Base-by-base conservation (phyloP, 2,329 filamentous ascomycete genomes). In the Cladorrhinum sp. region DNA sequence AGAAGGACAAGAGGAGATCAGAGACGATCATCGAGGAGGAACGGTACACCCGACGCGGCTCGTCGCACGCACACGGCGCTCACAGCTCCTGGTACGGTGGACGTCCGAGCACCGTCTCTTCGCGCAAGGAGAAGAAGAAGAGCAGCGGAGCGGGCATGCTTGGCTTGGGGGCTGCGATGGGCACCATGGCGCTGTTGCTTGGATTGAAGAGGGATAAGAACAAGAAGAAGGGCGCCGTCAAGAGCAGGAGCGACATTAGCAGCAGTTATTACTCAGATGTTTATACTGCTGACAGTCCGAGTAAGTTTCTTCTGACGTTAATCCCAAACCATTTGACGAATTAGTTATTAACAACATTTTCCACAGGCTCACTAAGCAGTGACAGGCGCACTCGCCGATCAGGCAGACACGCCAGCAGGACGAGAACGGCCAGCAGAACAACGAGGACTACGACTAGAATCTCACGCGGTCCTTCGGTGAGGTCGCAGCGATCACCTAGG, bases 11-110 rank as follows among this genome's bases (percentile, higher is more conserved):
- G 65, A 75, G 74, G 63, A 75, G 77, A 51, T n/a, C 50, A n/a
- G 81, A 70, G 62, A 70, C 69, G 23, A 64, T 72, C 50, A 66
- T 87, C 67, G 85, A 88, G 52, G 86, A 90, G 70, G 86, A 90
- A 71, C 83, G 83, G 50, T 85, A 83, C 72, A 81, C 79, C 16
- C 78, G 78, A 61, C 78, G 77, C 67, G 77, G 77, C 18, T 78
- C 78, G 10, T 71, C 73, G 13, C 73, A 79, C 68, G 75, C 76
- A 12, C 73, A 75, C 66, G 82, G 85, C 57, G 77, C 79, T 64
- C 81, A 85, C 67, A 75, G 78, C 55, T 81, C 79, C 50, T 88
- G 85, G 80, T 85, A 84, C 32, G 76, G 80, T 25, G 41, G 79
- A 38, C 76, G 50, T 66, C 79, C 66, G 67, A 73, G 68, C 68